Evolutionary conservation across 1,284 basidiomycete species (phyloP).

Genomic region (Cryptococcus wingfieldii): DNA sequence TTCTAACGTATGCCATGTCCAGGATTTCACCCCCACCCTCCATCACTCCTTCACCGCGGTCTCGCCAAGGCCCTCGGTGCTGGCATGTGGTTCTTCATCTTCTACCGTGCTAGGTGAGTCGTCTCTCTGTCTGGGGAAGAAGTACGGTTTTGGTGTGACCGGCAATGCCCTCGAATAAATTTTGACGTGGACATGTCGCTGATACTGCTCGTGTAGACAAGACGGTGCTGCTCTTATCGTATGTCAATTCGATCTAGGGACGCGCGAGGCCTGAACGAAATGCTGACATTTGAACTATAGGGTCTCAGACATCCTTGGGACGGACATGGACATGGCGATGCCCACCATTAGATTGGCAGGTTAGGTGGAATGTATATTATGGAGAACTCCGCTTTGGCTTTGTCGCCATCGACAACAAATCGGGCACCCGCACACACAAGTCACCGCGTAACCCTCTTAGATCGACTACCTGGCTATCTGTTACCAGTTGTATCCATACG

Average conservation of each 20-base stretch:
- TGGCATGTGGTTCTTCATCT: slow-evolving; percentile 97
- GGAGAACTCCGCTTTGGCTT: too few species aligned
- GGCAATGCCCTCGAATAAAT: not conserved
- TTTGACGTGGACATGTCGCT: slow-evolving; percentile 3
- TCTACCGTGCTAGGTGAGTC: slow-evolving; percentile 82
- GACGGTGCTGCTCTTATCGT: slow-evolving; percentile 54
- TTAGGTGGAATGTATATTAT: too few species aligned
- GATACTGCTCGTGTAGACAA: slow-evolving; percentile 41
- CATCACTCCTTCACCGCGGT: slow-evolving; percentile 68
- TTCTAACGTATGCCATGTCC: slow-evolving; percentile 17
- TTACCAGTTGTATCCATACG: not conserved
- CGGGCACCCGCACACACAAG: too few species aligned
- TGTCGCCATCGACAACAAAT: too few species aligned
- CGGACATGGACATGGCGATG: slow-evolving; percentile 45
- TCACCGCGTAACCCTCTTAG: too few species aligned
- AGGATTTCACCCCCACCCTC: slow-evolving; percentile 81
- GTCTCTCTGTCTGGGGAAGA: not conserved
- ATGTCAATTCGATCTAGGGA: slow-evolving; percentile 16
- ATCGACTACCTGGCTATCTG: too few species aligned
- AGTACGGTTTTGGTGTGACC: not conserved
- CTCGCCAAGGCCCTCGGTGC: slow-evolving; percentile 81
- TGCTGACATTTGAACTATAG: slow-evolving; percentile 28
- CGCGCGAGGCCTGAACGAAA: not conserved
- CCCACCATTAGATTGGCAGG: slow-evolving; percentile 27
- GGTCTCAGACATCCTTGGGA: slow-evolving; percentile 55